Evolutionary conservation across 139 green algal species (phyloP), one percentile per base, ranked within the genome.

Genomic region (Tetradesmus lagerheimii): DNA sequence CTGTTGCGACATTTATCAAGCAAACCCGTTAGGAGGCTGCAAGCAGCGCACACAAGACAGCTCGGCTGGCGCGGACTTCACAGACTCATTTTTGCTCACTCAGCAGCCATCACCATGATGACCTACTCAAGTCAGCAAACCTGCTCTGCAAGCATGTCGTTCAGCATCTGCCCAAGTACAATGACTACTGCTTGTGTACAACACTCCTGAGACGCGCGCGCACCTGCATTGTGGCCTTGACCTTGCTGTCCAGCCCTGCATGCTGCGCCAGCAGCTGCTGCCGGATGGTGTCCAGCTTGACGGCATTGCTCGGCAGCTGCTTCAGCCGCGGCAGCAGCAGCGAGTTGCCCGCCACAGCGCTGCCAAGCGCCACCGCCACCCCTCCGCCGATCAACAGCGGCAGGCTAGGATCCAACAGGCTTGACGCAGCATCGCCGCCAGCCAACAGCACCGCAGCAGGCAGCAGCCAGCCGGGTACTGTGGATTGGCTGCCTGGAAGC

Each of bases 191-290:
- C n/a, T n/a, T n/a, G n/a, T 76, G 27, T 76, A 29, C 29, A 25
- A 14, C 14, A 35, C 29, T 31, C 14, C 27, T 76, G 64, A 64
- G 5, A 4, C 12, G 12, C 14, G 16, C 16, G 18, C 83, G 35
- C 25, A 74, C 90, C 90, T 80, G 18, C 50, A 92, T 39, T 34
- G 90, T 91, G 0, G 87, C 84, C 3, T 91, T 85, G 1, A 93
- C 92, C 83, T 94, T 95, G 41, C 12, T 45, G 14, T 80, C 37
- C n/a, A 96, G 85, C 38, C 41, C 41, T 15, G 90, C 89, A 91
- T 98, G 95, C 93, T 98, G 94, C 38, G 83, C 91, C 80, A 99
- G 92, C 86, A 99, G 93, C 86, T 95, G 90, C 92, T 99, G 97
- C 88, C 96, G 92, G 15, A 95, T 91, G 20, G 89, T 93, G 89